Evolutionary conservation across 768 basidiomycete genomes (phyloP).

Genomic region (Phallus indusiatus): DNA sequence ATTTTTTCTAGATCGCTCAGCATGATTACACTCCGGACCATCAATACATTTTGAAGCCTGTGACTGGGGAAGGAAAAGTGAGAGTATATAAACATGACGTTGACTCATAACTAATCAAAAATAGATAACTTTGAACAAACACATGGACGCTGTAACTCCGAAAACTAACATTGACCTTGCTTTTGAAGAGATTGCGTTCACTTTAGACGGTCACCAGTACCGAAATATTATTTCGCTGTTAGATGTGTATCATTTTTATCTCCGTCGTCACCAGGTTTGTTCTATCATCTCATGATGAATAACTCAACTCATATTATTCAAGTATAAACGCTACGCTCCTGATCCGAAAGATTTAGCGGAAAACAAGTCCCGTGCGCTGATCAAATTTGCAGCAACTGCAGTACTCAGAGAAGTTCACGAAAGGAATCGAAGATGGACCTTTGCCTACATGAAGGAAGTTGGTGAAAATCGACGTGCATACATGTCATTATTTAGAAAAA

Average conservation of each 20-base stretch:
- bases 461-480: constrained; percentile 82
- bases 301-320: neutral
- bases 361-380: constrained; percentile 57
- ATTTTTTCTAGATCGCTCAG: constrained; percentile 37
- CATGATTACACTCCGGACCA: constrained; percentile 45
- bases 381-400: constrained; percentile 71
- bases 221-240: constrained; percentile 85
- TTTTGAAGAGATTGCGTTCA: constrained; percentile 89
- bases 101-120: neutral
- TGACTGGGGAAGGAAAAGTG: constrained; percentile 89
- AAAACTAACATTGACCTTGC: constrained; percentile 79
- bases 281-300: constrained; percentile 1
- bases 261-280: constrained; percentile 67
- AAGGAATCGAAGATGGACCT: constrained; percentile 78
- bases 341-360: constrained; percentile 44
- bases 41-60: constrained; percentile 92
- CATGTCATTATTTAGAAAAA: constrained; percentile 76
- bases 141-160: constrained; percentile 61
- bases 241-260: constrained; percentile 95
- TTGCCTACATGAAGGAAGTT: constrained; percentile 82
- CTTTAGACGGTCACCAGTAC: constrained; percentile 90
- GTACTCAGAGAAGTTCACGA: constrained; percentile 80
- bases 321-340: constrained; percentile 83
- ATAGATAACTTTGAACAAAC: constrained; percentile 77
- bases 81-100: constrained; percentile 18